phyloP scores from a whole-genome alignment of 1,284 basidiomycete species.

The Albatrellus sp. region DNA sequence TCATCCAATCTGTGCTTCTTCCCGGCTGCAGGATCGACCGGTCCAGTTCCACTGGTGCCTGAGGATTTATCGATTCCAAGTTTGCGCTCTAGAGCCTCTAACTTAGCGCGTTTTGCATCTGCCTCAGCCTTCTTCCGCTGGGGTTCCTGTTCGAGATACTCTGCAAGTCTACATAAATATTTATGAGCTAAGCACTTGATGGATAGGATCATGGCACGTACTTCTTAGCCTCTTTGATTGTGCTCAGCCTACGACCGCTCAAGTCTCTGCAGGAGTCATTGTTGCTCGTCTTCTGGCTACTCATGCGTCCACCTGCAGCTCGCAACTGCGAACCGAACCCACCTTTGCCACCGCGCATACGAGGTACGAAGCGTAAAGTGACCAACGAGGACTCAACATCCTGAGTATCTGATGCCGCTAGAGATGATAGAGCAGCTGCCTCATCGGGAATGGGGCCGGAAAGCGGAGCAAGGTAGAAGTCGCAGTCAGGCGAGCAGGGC shows the following conservation, averaged over 20 bases:
- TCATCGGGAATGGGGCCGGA: slow-evolving; percentile 33
- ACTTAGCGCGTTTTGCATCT: slow-evolving; percentile 74
- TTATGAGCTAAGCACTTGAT: background rate
- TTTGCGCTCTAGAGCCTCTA: slow-evolving; percentile 75
- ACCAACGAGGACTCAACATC: slow-evolving; percentile 25
- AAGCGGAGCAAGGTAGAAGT: slow-evolving; percentile 41
- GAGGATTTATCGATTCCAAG: slow-evolving; percentile 50
- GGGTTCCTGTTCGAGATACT: slow-evolving; percentile 80
- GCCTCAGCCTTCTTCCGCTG: slow-evolving; percentile 70
- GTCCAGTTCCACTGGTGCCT: slow-evolving; percentile 20
- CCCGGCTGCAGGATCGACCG: slow-evolving; percentile 44
- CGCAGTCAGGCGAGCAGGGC: slow-evolving; percentile 18
- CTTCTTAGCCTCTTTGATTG: slow-evolving; percentile 94
- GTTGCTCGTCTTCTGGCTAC: slow-evolving; percentile 87
- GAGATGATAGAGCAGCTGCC: slow-evolving; percentile 30
- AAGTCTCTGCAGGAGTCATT: slow-evolving; percentile 94
- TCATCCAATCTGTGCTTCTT: slow-evolving; percentile 90
- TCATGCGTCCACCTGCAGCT: slow-evolving; percentile 96
- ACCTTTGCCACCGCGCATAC: slow-evolving; percentile 86
- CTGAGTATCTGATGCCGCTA: slow-evolving; percentile 21
- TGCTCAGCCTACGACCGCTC: slow-evolving; percentile 81
- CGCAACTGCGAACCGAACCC: slow-evolving; percentile 95
- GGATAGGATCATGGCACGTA: slow-evolving; percentile 20
- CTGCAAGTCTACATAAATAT: slow-evolving; percentile 55
- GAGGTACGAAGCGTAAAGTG: slow-evolving; percentile 52